phyloP scores from a whole-genome alignment of 208 protist genomes.

The Leishmania braziliensis region DNA sequence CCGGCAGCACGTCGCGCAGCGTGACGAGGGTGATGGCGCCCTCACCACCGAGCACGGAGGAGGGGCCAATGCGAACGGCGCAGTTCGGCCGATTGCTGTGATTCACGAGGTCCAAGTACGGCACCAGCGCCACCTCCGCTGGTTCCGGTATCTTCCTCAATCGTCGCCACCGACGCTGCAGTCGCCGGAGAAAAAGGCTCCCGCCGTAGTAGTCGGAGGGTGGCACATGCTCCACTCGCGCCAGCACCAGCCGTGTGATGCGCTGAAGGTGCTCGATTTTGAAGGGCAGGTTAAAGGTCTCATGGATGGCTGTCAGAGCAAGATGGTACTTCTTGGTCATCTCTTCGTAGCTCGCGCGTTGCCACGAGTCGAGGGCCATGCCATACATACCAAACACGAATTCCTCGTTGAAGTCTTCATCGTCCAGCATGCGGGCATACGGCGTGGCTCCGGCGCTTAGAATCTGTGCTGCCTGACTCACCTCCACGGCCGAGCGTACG shows the following conservation, averaged over 20 bases:
- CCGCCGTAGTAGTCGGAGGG: constrained; percentile 64
- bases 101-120: constrained; percentile 86
- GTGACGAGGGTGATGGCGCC: constrained; percentile 81
- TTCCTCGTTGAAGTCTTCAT: constrained; percentile 91
- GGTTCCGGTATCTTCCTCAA: constrained; percentile 48
- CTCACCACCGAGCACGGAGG: constrained; percentile 47
- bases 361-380: constrained; percentile 89
- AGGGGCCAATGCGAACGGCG: constrained; percentile 66
- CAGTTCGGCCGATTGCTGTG: constrained; percentile 90
- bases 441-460: constrained; percentile 63
- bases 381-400: constrained; percentile 92
- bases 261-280: constrained; percentile 81
- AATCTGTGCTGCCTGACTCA: constrained; percentile 42
- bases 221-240: constrained; percentile 80
- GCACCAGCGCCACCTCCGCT: constrained; percentile 62
- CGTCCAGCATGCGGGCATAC: constrained; percentile 86
- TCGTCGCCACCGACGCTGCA: constrained; percentile 43
- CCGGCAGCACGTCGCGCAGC: constrained; percentile 61
- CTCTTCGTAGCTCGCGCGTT: constrained; percentile 83
- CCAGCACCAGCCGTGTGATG: constrained; percentile 81
- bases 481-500: constrained; percentile 40
- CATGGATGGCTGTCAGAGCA: constrained; percentile 67
- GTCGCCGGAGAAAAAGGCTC: constrained; percentile 35
- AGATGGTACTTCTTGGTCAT: constrained; percentile 78
- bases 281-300: constrained; percentile 58